phyloP scores from a whole-genome alignment of 768 basidiomycete species.

The Lactarius pseudohatsudake region DNA sequence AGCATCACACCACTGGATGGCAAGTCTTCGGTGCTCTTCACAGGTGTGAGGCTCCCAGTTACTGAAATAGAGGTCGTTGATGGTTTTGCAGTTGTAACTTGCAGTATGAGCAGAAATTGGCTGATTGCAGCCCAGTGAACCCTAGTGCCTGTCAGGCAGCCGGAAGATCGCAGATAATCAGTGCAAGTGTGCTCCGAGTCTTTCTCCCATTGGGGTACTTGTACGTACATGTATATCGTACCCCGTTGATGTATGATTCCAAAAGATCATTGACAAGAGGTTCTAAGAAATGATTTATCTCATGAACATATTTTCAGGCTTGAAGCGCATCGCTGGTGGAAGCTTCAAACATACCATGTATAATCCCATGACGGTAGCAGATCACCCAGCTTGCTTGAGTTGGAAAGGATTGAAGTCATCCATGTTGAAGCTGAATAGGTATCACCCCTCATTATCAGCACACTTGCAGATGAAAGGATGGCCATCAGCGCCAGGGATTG shows the following conservation, averaged over 20 bases:
- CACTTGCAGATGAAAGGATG: slow-evolving; percentile 4
- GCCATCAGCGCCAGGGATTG: neutral
- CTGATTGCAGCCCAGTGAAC: too few species aligned
- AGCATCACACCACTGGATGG: slow-evolving; percentile 30
- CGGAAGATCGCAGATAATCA: neutral
- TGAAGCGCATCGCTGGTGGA: slow-evolving; percentile 38
- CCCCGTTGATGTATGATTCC: slow-evolving; percentile 36
- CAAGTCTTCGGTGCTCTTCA: slow-evolving; percentile 15
- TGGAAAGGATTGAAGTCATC: slow-evolving; percentile 42
- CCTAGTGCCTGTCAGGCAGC: too few species aligned
- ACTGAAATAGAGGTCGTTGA: too few species aligned
- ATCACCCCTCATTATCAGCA: slow-evolving; percentile 26
- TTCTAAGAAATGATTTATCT: slow-evolving; percentile 41
- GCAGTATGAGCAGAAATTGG: too few species aligned
- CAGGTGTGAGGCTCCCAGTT: neutral
- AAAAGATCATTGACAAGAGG: slow-evolving; percentile 42
- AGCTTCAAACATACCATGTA: slow-evolving; percentile 41
- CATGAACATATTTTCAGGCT: slow-evolving; percentile 41
- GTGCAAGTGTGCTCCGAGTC: neutral
- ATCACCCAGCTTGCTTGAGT: slow-evolving; percentile 36
- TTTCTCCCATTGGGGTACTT: slow-evolving; percentile 7
- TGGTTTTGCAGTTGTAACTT: too few species aligned
- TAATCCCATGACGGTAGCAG: slow-evolving; percentile 33
- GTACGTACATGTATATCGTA: slow-evolving; percentile 34
- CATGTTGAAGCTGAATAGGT: slow-evolving; percentile 36